Conservation (phyloP, 1,284 basidiomycete species). For the Sporisorium scitamineum region DNA sequence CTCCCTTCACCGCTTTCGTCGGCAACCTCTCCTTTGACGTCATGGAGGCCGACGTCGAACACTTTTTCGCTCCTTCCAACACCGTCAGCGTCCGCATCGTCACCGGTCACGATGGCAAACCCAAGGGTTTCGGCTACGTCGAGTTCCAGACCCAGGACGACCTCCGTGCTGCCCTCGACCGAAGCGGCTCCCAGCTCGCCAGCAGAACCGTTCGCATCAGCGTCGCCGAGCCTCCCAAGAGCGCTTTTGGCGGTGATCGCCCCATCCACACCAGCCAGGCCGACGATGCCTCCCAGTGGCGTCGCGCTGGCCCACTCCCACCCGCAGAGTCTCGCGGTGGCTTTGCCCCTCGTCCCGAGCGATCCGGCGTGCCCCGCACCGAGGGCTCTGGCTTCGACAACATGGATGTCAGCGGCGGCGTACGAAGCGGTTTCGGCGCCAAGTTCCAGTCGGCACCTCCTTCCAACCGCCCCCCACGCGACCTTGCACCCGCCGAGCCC, state of each 20-base stretch:
- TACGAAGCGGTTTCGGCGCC: constrained; percentile 65
- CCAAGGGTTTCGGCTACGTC: constrained; percentile 97
- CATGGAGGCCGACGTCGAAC: constrained; percentile 82
- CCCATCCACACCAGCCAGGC: constrained; percentile 68
- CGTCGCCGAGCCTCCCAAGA: constrained; percentile 87
- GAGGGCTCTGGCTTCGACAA: constrained; percentile 61
- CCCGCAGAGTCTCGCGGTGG: constrained; percentile 50
- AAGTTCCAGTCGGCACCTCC: constrained; percentile 55
- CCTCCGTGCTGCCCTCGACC: constrained; percentile 78
- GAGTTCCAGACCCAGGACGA: constrained; percentile 88
- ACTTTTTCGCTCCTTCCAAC: constrained; percentile 73
- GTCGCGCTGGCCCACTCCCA: constrained; percentile 83
- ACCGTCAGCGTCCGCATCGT: constrained; percentile 91
- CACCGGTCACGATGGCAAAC: constrained; percentile 84
- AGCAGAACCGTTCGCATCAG: constrained; percentile 87
- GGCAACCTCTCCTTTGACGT: constrained; percentile 96
- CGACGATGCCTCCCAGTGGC: constrained; percentile 77
- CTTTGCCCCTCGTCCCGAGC: constrained; percentile 47
- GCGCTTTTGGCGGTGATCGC: constrained; percentile 44
- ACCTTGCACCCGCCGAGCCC: constrained; percentile 54
- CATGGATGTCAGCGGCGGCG: constrained; percentile 63
- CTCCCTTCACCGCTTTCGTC: constrained; percentile 95
- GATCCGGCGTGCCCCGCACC: constrained; percentile 39
- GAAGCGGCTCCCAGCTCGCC: constrained; percentile 73
- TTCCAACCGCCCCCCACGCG: constrained; percentile 46